Evolutionary conservation across 2,329 filamentous ascomycete species (phyloP), one percentile per base, ranked within the genome.

Genomic region (Colletotrichum sojae): DNA sequence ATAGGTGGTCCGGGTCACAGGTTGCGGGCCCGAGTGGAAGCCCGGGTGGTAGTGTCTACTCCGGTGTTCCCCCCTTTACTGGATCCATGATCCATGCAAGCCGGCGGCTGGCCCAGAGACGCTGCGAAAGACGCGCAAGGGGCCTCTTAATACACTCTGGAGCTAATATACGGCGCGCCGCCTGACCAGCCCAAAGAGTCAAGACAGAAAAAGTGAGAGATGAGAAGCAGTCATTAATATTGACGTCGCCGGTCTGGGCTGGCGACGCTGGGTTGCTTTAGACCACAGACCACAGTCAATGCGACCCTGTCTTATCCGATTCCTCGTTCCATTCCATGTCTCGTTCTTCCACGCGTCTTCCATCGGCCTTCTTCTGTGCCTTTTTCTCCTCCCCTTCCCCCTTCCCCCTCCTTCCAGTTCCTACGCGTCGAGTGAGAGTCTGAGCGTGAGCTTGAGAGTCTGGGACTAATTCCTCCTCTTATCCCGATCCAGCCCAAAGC

Each of bases 141-240:
- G 25, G 65, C 39, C 46, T 36, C 48, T 52, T 56, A 53, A 53
- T 58, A 25, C 48, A 27, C 43, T 58, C 46, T 55, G 40, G 48
- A 46, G 66, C 61, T 68, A 65, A 54, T 59, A 54, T 36, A 48
- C 53, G 53, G n/a, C 45, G 39, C 43, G 36, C 65, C 43, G 58
- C 63, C 45, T 51, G 43, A 56, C 53, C 65, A 58, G 53, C 40
- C 39, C 52, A 49, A 25, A 25, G 22, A 25, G 22, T 25, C 22
- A 25, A 49, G 36, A 25, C 31, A 39, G 12, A 27, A 43, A 62
- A 31, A 45, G 31, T 43, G 53, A 58, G 65, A 65, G 61, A 68
- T 57, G 61, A 65, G 51, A 46, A 25, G 56, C 49, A 61, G 54
- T 63, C 63, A 55, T 45, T 52, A 65, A 58, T 65, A 54, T 48